These are phyloP conservation scores for Trichoderma afroharzianum DNA, from an alignment of 2,329 filamentous ascomycete genomes.

Conservation along the genomic window DNA sequence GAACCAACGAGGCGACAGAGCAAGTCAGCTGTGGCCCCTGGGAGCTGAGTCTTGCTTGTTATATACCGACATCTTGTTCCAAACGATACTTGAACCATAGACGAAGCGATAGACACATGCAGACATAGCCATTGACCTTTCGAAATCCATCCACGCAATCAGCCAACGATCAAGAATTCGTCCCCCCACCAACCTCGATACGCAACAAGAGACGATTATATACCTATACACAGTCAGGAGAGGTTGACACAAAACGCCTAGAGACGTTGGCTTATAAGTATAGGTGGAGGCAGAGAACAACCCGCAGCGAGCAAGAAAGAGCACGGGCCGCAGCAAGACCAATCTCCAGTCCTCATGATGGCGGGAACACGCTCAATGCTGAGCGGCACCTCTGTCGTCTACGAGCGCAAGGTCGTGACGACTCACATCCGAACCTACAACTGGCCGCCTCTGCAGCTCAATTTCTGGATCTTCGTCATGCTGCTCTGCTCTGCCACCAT, in stretches of 20 bases:
- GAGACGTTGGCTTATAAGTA: not conserved
- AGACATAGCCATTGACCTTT: not conserved
- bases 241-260: not conserved
- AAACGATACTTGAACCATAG: not conserved
- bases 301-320: not conserved
- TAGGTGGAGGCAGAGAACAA: not conserved
- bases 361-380: constrained; percentile 18
- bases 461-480: constrained; percentile 66
- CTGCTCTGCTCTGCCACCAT: constrained; percentile 55
- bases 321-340: not conserved
- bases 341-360: not conserved
- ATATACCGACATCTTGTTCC: constrained; percentile 7
- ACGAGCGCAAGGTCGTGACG: constrained; percentile 39
- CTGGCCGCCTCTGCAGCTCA: constrained; percentile 65
- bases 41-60: not conserved
- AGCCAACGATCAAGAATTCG: not conserved
- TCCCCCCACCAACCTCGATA: not conserved
- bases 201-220: not conserved
- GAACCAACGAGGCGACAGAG: constrained; percentile 3
- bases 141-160: not conserved
- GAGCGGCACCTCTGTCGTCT: constrained; percentile 40
- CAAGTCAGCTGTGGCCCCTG: constrained; percentile 12
- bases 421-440: constrained; percentile 57
- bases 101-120: not conserved
- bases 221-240: not conserved